A percentile compares a stretch with the other conserved stretches of the same genome.
Conservation (phyloP, 257 asterid species). For the Echium plantagineum region DNA sequence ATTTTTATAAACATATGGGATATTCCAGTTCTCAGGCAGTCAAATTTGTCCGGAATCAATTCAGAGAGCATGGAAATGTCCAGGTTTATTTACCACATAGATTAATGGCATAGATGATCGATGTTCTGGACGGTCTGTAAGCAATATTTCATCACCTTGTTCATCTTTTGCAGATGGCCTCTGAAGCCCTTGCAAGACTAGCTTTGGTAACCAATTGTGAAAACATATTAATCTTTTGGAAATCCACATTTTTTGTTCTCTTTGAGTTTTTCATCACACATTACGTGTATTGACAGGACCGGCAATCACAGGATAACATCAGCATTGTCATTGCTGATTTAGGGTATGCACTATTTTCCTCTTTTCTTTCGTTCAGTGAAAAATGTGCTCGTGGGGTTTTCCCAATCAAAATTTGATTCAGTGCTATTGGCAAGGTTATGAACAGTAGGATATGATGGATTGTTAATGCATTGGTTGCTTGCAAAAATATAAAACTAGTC, state of each 20-base stretch:
- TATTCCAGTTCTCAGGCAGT: conserved; percentile 58
- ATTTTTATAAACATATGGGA: conserved; percentile 2
- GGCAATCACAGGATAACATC: conserved; percentile 73
- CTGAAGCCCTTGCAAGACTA: conserved; percentile 71
- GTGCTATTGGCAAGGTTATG: neutral
- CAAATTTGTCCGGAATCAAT: conserved; percentile 62
- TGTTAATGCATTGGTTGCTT: too few species aligned
- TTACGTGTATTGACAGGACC: conserved; percentile 38
- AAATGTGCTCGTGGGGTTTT: too few species aligned
- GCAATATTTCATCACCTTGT: conserved; percentile 12
- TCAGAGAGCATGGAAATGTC: conserved; percentile 71
- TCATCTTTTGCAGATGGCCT: conserved; percentile 45
- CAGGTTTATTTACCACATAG: conserved; percentile 58
- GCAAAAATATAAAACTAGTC: too few species aligned
- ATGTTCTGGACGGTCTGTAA: neutral
- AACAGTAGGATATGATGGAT: too few species aligned
- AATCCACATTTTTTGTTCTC: neutral
- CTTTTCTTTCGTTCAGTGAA: neutral
- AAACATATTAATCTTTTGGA: neutral
- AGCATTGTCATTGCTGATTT: conserved; percentile 85
- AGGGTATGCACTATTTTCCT: conserved; percentile 41
- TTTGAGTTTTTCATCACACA: conserved; percentile 7
- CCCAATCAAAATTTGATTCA: neutral
- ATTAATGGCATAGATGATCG: neutral
- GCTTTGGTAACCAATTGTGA: conserved; percentile 51